phyloP scores from a whole-genome alignment of 1,284 basidiomycete species.

The Somion occarium region DNA sequence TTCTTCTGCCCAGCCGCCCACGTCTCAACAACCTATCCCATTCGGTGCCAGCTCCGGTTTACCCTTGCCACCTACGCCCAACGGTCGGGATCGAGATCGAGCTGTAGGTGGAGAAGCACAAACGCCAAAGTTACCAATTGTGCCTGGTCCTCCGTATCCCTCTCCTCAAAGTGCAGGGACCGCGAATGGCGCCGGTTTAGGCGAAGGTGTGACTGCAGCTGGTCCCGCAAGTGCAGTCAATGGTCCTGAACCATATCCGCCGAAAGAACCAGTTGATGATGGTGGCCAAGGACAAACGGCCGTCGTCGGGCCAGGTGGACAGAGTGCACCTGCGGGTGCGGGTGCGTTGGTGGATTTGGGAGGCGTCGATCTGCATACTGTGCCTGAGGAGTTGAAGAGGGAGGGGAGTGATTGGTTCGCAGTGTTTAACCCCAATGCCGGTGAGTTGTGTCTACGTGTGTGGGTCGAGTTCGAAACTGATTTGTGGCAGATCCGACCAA shows the following conservation, averaged over 20 bases:
- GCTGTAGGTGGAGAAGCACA: background rate
- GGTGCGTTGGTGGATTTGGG: constrained; percentile 17
- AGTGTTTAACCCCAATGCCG: constrained; percentile 82
- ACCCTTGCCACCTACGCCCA: background rate
- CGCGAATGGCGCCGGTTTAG: background rate
- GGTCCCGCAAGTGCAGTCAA: background rate
- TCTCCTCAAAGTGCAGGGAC: background rate
- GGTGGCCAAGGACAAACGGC: constrained; percentile 6
- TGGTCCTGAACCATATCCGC: background rate
- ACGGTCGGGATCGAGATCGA: constrained; percentile 5
- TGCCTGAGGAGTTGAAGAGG: constrained; percentile 58
- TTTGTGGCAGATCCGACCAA: background rate
- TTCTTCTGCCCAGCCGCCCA: constrained; percentile 1
- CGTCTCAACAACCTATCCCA: background rate
- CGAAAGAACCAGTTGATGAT: background rate
- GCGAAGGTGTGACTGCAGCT: background rate
- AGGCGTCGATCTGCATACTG: constrained; percentile 37
- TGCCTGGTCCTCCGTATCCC: constrained; percentile 8
- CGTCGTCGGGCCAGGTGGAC: constrained; percentile 1
- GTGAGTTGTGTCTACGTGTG: background rate
- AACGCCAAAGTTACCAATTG: constrained; percentile 14
- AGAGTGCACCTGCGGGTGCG: background rate
- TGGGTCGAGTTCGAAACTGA: background rate
- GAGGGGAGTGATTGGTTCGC: constrained; percentile 95
- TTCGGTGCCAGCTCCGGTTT: background rate